These are phyloP conservation scores for Citrus cavaleriei DNA, from an alignment of 345 rosid species.

Conservation along the genomic window DNA sequence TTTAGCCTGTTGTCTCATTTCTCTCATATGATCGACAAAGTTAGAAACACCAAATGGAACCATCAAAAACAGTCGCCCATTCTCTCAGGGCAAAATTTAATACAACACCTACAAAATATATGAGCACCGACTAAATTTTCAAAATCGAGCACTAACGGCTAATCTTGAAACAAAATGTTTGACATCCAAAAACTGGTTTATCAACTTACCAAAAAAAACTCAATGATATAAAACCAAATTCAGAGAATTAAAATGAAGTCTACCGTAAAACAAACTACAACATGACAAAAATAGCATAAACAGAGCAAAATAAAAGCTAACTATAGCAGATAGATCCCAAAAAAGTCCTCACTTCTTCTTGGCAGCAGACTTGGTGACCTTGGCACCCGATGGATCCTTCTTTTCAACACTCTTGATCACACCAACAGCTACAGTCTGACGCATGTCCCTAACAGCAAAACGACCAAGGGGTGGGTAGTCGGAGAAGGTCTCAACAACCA, in stretches of 20 bases:
- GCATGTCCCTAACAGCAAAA: constrained; percentile 14
- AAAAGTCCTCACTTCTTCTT: background rate
- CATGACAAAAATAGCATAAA: background rate
- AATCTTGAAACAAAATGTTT: too few relatives aligned
- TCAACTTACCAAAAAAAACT: too few relatives aligned
- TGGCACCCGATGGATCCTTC: constrained; percentile 18
- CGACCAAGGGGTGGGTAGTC: constrained; percentile 17
- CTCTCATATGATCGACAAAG: too few relatives aligned
- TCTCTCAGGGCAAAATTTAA: too few relatives aligned
- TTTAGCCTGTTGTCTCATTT: too few relatives aligned
- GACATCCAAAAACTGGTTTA: too few relatives aligned
- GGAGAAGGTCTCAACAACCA: constrained; percentile 36
- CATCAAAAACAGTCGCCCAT: too few relatives aligned
- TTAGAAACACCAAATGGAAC: too few relatives aligned
- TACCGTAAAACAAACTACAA: background rate
- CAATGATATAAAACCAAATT: background rate
- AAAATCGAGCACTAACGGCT: too few relatives aligned
- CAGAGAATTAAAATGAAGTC: background rate
- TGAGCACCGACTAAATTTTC: too few relatives aligned
- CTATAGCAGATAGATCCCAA: background rate
- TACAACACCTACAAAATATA: too few relatives aligned
- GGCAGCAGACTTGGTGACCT: constrained; percentile 14
- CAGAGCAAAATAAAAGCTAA: background rate
- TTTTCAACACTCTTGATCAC: constrained; percentile 20
- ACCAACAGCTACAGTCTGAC: constrained; percentile 16